phyloP scores from a whole-genome alignment of 129 eudicot species.

The Chrysanthemum lavandulifolium region DNA sequence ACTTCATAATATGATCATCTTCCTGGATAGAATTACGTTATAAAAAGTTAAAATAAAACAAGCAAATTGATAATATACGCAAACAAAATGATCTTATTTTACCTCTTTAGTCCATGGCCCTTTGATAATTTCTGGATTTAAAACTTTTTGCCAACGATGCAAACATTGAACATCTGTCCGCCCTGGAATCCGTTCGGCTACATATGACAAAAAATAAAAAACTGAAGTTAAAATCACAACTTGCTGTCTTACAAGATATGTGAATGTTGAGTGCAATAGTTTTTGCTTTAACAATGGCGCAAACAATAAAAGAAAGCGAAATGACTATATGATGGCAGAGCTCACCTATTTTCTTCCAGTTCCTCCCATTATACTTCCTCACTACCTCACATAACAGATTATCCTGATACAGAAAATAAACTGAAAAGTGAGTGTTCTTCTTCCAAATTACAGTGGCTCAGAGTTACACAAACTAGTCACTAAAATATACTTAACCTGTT shows the following conservation, averaged over 20 bases:
- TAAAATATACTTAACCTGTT: not conserved
- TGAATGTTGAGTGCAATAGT: not conserved
- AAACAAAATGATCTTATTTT: not conserved
- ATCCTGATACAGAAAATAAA: conserved; percentile 35
- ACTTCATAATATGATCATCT: conserved; percentile 48
- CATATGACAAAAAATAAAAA: conserved; percentile 20
- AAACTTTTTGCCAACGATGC: conserved; percentile 78
- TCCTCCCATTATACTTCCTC: conserved; percentile 31
- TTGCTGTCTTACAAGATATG: not conserved
- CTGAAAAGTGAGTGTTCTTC: conserved; percentile 1
- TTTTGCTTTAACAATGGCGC: not conserved
- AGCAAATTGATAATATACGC: not conserved
- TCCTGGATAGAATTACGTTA: conserved; percentile 39
- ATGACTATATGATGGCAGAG: not conserved
- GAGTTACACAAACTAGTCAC: conserved; percentile 4
- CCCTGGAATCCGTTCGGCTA: conserved; percentile 49
- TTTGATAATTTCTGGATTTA: conserved; percentile 57
- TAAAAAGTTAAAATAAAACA: not conserved
- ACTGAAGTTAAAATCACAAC: conserved; percentile 1
- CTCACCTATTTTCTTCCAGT: conserved; percentile 64
- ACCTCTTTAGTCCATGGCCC: conserved; percentile 80
- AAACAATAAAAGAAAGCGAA: not conserved
- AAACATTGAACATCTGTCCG: conserved; percentile 65
- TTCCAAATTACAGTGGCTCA: not conserved
- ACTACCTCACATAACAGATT: conserved; percentile 40